These are phyloP conservation scores for Cyclostephanos tholiformis DNA, from an alignment of 108 stramenopile species.

Conservation along the genomic window DNA sequence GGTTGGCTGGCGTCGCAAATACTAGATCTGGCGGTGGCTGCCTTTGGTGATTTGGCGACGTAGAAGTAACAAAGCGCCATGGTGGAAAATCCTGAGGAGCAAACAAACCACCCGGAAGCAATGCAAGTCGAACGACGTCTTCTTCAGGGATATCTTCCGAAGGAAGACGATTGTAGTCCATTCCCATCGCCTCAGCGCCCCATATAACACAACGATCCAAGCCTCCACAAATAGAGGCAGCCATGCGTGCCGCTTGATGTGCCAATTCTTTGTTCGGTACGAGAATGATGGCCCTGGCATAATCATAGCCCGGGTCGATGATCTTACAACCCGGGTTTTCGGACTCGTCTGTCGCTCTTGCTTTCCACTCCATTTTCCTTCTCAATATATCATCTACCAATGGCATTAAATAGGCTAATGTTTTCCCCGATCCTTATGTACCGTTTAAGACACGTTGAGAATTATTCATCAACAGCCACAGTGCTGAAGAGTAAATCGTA, in stretches of 20 bases:
- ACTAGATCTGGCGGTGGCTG: conserved; percentile 88
- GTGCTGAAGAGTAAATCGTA: background rate
- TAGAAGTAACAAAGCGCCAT: conserved; percentile 63
- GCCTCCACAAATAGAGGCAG: conserved; percentile 70
- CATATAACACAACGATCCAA: conserved; percentile 39
- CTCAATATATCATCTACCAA: conserved; percentile 75
- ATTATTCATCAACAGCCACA: background rate
- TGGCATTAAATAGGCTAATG: conserved; percentile 94
- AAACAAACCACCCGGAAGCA: conserved; percentile 80
- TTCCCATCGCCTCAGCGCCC: conserved; percentile 37
- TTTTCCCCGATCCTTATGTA: conserved; percentile 82
- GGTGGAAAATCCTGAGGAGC: conserved; percentile 80
- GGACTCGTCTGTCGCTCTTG: conserved; percentile 4
- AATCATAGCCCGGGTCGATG: conserved; percentile 66
- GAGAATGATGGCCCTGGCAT: conserved; percentile 77
- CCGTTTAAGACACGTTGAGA: background rate
- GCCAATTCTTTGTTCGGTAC: conserved; percentile 92
- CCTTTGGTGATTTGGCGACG: conserved; percentile 34
- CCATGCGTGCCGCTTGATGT: conserved; percentile 87
- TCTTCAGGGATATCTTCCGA: conserved; percentile 41
- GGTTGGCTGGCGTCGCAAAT: conserved; percentile 91
- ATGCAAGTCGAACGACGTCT: conserved; percentile 69
- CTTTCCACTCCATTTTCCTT: conserved; percentile 57
- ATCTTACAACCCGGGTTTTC: background rate
- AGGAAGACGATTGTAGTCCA: conserved; percentile 21